phyloP scores from a whole-genome alignment of 176 grass and related monocot species.

The Raddia distichophylla region DNA sequence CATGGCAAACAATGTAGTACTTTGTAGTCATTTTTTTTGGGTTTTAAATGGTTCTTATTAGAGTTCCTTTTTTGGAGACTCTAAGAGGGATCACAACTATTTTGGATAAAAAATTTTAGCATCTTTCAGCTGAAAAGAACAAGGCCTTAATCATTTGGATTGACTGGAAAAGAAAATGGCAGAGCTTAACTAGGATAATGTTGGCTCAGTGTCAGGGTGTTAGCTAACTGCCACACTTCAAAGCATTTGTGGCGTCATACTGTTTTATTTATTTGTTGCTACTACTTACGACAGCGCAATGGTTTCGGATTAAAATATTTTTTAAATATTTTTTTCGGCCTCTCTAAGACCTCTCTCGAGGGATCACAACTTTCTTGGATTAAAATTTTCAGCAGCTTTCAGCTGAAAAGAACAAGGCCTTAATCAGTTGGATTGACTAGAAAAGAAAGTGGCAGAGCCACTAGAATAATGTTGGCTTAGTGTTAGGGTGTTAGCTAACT shows the following conservation, averaged over 20 bases:
- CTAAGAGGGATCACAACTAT: no score
- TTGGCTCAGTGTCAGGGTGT: background rate
- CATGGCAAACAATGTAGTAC: background rate
- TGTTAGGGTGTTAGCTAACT: background rate
- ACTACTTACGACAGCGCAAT: background rate
- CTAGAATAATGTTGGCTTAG: background rate
- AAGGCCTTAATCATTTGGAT: background rate
- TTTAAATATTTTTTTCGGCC: no score
- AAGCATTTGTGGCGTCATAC: background rate
- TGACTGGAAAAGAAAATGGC: background rate
- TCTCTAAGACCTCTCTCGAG: no score
- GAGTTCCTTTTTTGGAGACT: no score
- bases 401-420: background rate
- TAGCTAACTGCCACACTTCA: conserved; percentile 18
- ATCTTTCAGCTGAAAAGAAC: no score
- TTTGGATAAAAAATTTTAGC: no score
- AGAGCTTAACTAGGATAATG: background rate
- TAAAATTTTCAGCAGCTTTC: no score
- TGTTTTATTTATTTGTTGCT: background rate
- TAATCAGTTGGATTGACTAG: background rate
- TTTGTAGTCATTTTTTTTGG: background rate
- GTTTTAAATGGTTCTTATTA: no score
- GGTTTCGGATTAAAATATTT: background rate
- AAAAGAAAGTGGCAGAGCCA: background rate
- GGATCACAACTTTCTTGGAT: no score